Evolutionary conservation across 2,329 filamentous ascomycete species (phyloP).

Genomic region (Ciborinia camelliae): DNA sequence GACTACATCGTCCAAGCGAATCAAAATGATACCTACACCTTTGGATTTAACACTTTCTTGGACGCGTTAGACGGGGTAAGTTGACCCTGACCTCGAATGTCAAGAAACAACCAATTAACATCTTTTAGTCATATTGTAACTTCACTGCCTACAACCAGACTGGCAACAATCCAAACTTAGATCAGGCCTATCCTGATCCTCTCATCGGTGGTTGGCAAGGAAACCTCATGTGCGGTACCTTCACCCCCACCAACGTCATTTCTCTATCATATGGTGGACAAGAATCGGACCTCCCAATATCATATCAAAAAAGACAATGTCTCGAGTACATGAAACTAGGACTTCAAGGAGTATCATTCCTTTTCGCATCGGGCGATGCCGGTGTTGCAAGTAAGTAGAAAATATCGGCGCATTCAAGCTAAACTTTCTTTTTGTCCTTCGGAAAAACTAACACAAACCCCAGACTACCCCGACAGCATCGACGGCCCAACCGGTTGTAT

Average conservation of each 20-base stretch:
- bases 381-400: conserved; percentile 40
- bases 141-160: conserved; percentile 41
- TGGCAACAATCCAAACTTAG: conserved; percentile 36
- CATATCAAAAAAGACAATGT: conserved; percentile 53
- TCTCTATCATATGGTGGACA: conserved; percentile 52
- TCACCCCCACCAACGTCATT: conserved; percentile 50
- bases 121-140: conserved; percentile 41
- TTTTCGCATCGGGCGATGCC: conserved; percentile 47
- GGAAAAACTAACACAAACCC: conserved; percentile 4
- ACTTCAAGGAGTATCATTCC: conserved; percentile 45
- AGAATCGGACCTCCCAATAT: conserved; percentile 50
- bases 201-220: conserved; percentile 20
- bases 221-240: conserved; percentile 38
- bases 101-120: conserved; percentile 23
- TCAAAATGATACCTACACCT: conserved; percentile 35
- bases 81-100: conserved; percentile 19
- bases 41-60: conserved; percentile 47
- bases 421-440: not conserved
- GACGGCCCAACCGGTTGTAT: conserved; percentile 37
- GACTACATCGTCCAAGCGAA: conserved; percentile 34
- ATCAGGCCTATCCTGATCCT: conserved; percentile 34
- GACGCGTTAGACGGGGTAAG: conserved; percentile 44
- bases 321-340: conserved; percentile 51
- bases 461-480: conserved; percentile 23
- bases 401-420: not conserved